A percentile compares a stretch with the other conserved stretches of the same genome.
Evolutionary conservation across 257 asterid species (phyloP).

Genomic region (Przewalskia tangutica): DNA sequence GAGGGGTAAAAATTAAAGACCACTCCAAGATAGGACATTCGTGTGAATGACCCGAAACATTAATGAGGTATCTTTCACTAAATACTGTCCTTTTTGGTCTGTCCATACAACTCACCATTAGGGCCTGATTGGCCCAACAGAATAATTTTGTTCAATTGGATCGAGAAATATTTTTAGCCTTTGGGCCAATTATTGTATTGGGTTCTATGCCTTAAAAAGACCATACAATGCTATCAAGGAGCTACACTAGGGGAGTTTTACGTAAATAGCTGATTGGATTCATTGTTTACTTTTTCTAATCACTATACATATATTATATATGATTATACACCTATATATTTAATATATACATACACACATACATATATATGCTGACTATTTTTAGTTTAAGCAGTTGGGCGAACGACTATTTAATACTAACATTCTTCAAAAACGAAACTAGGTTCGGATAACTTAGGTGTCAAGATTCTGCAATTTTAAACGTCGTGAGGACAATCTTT

Average conservation of each 20-base stretch:
- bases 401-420: background rate
- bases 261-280: background rate
- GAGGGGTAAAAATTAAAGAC: too few species aligned
- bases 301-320: background rate
- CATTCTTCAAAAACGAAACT: background rate
- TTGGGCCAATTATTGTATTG: background rate
- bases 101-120: background rate
- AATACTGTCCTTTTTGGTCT: background rate
- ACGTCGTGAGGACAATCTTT: background rate
- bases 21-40: too few species aligned
- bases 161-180: background rate
- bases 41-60: too few species aligned
- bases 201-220: background rate
- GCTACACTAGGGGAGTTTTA: background rate
- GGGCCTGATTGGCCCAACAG: background rate
- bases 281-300: background rate
- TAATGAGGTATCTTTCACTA: too few species aligned
- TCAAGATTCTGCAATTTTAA: background rate
- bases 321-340: background rate
- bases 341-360: background rate
- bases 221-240: background rate
- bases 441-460: background rate
- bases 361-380: background rate
- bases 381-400: background rate
- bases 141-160: background rate